phyloP scores from a whole-genome alignment of 2,329 filamentous ascomycete genomes.

The Purpureocillium lavendulum region DNA sequence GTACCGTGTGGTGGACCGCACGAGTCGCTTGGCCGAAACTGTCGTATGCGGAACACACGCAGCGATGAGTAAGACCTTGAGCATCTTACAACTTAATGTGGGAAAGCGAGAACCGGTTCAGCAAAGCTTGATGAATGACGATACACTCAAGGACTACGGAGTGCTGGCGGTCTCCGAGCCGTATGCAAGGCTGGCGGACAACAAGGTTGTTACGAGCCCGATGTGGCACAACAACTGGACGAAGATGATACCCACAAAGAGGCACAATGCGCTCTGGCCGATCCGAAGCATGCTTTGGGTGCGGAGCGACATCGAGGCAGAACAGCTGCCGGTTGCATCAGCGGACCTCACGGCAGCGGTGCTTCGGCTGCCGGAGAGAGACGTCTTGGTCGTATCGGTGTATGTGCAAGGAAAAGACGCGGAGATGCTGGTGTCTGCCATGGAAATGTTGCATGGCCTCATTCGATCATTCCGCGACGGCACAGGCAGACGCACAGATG shows the following conservation, averaged over 20 bases:
- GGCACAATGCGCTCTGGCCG: neutral
- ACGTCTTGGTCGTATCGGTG: conserved; percentile 1
- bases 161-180: too few species aligned
- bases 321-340: neutral
- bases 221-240: too few species aligned
- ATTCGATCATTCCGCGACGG: neutral
- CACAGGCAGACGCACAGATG: neutral
- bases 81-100: too few species aligned
- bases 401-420: conserved; percentile 1
- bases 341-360: conserved; percentile 1
- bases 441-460: neutral
- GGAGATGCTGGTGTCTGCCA: neutral
- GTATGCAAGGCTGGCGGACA: too few species aligned
- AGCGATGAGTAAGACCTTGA: too few species aligned
- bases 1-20: too few species aligned
- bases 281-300: conserved; percentile 3
- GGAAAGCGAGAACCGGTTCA: too few species aligned
- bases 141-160: too few species aligned
- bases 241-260: neutral
- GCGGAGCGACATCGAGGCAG: conserved; percentile 1
- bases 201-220: too few species aligned
- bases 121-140: too few species aligned
- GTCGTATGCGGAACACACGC: too few species aligned
- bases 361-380: conserved; percentile 1
- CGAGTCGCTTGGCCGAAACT: too few species aligned